Conservation (phyloP, 805 yeast genomes). For the Teunomyces cretensis region DNA sequence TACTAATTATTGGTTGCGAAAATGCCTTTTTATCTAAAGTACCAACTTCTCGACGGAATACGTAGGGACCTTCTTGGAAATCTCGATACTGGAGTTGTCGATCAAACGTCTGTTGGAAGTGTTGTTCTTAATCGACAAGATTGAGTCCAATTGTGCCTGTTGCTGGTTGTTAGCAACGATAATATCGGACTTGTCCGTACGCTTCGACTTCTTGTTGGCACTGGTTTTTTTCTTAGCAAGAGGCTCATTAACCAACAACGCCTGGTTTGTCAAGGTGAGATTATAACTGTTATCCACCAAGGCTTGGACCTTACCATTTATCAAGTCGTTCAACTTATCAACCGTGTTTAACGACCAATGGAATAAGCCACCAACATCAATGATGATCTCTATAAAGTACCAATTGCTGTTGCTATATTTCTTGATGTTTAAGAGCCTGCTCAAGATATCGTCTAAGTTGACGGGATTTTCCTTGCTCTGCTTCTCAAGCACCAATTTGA, state of each 20-base stretch:
- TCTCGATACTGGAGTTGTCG: constrained; percentile 25
- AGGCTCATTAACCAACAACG: constrained; percentile 28
- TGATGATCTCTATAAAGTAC: constrained; percentile 59
- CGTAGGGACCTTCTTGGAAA: constrained; percentile 47
- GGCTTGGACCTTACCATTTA: constrained; percentile 48
- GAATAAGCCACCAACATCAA: constrained; percentile 74
- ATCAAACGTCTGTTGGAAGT: constrained; percentile 27
- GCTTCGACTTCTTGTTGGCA: constrained; percentile 20
- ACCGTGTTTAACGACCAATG: constrained; percentile 58
- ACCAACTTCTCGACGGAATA: constrained; percentile 54
- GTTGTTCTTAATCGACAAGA: constrained; percentile 30
- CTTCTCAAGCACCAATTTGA: constrained; percentile 31
- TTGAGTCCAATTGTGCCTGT: constrained; percentile 32
- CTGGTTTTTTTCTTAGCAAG: constrained; percentile 23
- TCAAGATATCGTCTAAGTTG: constrained; percentile 40
- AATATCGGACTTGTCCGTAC: constrained; percentile 22
- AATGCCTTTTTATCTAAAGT: constrained; percentile 18
- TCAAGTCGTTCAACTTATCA: constrained; percentile 41
- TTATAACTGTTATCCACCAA: constrained; percentile 42
- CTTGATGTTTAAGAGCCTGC: constrained; percentile 28
- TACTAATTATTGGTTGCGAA: background rate
- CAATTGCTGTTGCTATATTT: constrained; percentile 51
- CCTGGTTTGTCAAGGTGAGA: constrained; percentile 48
- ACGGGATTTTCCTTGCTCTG: constrained; percentile 23
- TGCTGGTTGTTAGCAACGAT: constrained; percentile 22